A percentile compares a stretch with the other conserved stretches of the same genome.
Conservation (phyloP, 805 yeast genomes). For the Myxozyma monticola region DNA sequence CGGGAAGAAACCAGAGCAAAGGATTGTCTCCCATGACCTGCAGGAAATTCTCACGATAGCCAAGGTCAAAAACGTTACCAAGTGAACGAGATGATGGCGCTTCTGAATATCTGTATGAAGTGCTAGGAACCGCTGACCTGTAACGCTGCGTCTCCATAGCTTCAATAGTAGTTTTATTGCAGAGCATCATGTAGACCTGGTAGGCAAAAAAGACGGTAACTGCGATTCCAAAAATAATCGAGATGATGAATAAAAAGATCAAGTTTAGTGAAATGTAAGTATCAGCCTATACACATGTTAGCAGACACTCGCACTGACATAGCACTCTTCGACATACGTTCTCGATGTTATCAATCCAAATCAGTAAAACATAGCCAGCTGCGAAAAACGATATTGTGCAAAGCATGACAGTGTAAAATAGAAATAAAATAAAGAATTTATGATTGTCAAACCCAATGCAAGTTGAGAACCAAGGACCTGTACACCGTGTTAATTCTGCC, state of each 20-base stretch:
- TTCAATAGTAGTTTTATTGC: conserved; percentile 82
- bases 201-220: conserved; percentile 58
- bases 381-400: conserved; percentile 45
- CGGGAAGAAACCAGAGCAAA: conserved; percentile 73
- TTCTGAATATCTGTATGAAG: conserved; percentile 42
- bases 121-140: conserved; percentile 39
- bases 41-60: conserved; percentile 60
- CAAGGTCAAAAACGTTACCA: conserved; percentile 78
- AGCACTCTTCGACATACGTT: conserved; percentile 37
- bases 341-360: conserved; percentile 48
- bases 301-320: not conserved
- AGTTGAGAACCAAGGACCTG: conserved; percentile 85
- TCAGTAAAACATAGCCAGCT: conserved; percentile 47
- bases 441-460: conserved; percentile 80
- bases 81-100: conserved; percentile 47
- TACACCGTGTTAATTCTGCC: conserved; percentile 68
- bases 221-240: conserved; percentile 56
- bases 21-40: conserved; percentile 70
- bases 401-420: conserved; percentile 63
- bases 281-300: conserved; percentile 22
- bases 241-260: conserved; percentile 58
- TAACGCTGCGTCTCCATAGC: conserved; percentile 45
- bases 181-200: conserved; percentile 49
- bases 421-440: conserved; percentile 78
- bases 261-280: conserved; percentile 57